A percentile compares a stretch with the other conserved stretches of the same genome.
Evolutionary conservation across 768 basidiomycete genomes (phyloP).

Genomic region (Cubamyces sp.): DNA sequence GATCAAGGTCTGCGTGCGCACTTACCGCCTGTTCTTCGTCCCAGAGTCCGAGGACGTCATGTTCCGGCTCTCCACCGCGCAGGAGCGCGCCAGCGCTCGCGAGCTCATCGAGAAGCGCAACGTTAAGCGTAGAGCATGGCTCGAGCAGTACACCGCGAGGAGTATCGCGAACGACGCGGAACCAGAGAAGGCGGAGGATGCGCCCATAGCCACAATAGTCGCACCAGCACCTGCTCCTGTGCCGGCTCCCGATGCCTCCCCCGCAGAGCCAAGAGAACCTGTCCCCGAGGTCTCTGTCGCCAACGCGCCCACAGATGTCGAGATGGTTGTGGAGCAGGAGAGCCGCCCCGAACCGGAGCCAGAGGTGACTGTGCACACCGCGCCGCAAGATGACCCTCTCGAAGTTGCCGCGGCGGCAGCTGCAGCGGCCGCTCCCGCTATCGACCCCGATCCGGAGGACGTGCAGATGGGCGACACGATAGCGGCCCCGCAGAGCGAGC

Average conservation of each 20-base stretch:
- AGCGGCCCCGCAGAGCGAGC: neutral
- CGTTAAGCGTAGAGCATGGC: constrained; percentile 31
- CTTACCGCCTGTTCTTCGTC: constrained; percentile 82
- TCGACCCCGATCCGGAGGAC: constrained; percentile 12
- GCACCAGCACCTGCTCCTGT: neutral
- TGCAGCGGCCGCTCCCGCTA: neutral
- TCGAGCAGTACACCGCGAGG: constrained; percentile 29
- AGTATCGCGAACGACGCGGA: constrained; percentile 3
- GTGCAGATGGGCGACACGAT: constrained; percentile 12
- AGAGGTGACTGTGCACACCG: constrained; percentile 9
- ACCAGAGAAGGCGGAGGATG: neutral
- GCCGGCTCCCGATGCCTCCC: neutral
- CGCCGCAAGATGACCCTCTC: constrained; percentile 6
- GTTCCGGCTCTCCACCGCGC: constrained; percentile 48
- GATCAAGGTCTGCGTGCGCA: constrained; percentile 83
- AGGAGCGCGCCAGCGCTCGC: constrained; percentile 41
- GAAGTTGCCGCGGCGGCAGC: constrained; percentile 13
- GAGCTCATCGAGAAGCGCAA: constrained; percentile 22
- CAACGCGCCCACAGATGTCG: constrained; percentile 3
- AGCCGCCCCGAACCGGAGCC: neutral
- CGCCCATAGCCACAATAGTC: neutral
- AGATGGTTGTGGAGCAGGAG: neutral
- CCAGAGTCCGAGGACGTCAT: constrained; percentile 67
- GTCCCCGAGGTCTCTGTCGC: neutral
- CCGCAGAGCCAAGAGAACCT: neutral